Conservation (phyloP, 495 filamentous ascomycete genomes). For the Penicillium arizonense region DNA sequence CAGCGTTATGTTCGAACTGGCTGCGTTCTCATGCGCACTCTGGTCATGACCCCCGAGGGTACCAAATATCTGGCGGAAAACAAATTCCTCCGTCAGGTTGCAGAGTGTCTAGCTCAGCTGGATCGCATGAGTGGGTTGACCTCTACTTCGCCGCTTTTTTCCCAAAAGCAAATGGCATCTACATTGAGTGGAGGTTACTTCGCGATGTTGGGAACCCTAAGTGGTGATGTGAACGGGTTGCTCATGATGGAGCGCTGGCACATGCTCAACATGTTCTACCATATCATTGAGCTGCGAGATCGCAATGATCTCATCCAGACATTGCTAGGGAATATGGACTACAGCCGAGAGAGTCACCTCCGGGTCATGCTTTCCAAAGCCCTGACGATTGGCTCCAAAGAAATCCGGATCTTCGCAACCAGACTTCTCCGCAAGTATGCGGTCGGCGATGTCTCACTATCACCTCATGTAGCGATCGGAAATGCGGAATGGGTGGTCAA, state of each 20-base stretch:
- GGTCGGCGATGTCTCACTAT: conserved; percentile 34
- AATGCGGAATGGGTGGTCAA: conserved; percentile 92
- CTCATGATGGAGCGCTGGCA: conserved; percentile 94
- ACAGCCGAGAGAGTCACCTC: conserved; percentile 81
- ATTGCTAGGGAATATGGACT: conserved; percentile 88
- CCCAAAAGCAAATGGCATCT: conserved; percentile 73
- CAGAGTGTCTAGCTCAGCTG: conserved; percentile 91
- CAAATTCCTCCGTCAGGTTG: conserved; percentile 89
- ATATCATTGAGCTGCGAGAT: conserved; percentile 86
- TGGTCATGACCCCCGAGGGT: conserved; percentile 82
- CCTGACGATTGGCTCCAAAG: conserved; percentile 85
- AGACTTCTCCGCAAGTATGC: conserved; percentile 83
- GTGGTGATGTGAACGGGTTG: conserved; percentile 74
- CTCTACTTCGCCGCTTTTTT: conserved; percentile 84
- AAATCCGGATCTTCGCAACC: conserved; percentile 83
- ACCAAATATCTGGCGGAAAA: conserved; percentile 82
- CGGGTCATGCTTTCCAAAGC: conserved; percentile 91
- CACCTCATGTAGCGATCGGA: conserved; percentile 31
- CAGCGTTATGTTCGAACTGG: conserved; percentile 92
- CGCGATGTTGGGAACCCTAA: conserved; percentile 82
- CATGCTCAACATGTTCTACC: conserved; percentile 99
- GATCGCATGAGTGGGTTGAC: conserved; percentile 90
- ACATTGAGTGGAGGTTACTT: conserved; percentile 92
- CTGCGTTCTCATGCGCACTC: conserved; percentile 79
- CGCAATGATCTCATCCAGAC: conserved; percentile 87